Base-by-base conservation (phyloP, 306 rosid species). In the Lotus japonicus region DNA sequence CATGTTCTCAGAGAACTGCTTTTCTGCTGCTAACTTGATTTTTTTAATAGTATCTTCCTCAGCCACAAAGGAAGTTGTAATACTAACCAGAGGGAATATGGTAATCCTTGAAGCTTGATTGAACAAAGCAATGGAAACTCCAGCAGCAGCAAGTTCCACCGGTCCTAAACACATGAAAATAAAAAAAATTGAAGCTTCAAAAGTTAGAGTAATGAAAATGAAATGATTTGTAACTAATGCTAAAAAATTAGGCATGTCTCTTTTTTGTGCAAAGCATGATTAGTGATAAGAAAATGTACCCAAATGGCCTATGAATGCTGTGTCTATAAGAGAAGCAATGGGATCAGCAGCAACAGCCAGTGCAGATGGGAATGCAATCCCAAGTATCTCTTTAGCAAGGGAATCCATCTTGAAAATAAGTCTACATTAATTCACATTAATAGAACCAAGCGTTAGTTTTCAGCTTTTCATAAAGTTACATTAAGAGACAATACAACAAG, bases 311-410 rank as follows among this genome's bases (percentile, higher is more conserved):
- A 95, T 88, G 80, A 95, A 95, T 42, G 95, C 96, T 3, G 97
- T 95, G 88, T 95, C 99, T 10, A 95, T 88, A 13, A 95, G 88
- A 72, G 99, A 95, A 72, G 97, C 99, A 67, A 95, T 77, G 44
- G 99, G 99, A 77, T 95, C 99, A 80, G 99, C 96, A 38, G 99
- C 97, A 58, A 95, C 95, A 52, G 96, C 97, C 36, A 95, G 73
- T 36, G 97, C 96, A 76, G 95, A 95, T 11, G 99, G 99, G 17
- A 95, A 35, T 42, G 97, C 99, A 63, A 95, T 95, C 60, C 87
- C 86, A 7, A 95, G 82, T 3, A 95, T 82, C 82, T 95, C 99
- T 53, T 81, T 74, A 13, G 88, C 92, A 54, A 95, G 77, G 3
- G 80, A 51, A 16, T 95, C 99, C 83, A 84, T 64, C 86, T 87